Evolutionary conservation across 2,329 filamentous ascomycete genomes (phyloP).

Genomic region (Fonsecaea pugnacius): DNA sequence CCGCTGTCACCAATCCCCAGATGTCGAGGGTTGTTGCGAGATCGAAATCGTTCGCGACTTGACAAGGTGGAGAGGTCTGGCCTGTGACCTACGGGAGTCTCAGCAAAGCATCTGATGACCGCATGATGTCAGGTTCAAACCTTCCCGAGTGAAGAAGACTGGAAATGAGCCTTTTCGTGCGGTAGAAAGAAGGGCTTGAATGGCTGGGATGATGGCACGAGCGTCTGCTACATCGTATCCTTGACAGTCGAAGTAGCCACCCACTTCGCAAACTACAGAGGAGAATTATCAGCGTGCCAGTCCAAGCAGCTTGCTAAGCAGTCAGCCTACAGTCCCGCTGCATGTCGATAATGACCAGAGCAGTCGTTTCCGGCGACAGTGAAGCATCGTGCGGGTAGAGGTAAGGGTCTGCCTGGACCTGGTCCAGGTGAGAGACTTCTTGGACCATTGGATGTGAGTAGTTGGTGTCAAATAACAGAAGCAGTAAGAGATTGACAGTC

Average conservation of each 20-base stretch:
- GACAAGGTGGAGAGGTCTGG: slow-evolving; percentile 62
- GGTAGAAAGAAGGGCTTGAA: slow-evolving; percentile 46
- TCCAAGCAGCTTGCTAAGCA: not conserved
- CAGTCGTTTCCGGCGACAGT: slow-evolving; percentile 51
- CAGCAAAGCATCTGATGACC: not conserved
- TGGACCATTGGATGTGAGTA: slow-evolving; percentile 3
- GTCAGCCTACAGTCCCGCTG: slow-evolving; percentile 50
- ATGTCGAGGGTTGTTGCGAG: slow-evolving; percentile 56
- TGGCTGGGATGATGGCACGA: slow-evolving; percentile 47
- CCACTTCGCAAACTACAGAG: slow-evolving; percentile 47
- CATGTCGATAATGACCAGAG: slow-evolving; percentile 55
- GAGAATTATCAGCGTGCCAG: not conserved
- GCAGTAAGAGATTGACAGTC: too few relatives aligned
- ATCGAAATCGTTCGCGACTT: slow-evolving; percentile 58
- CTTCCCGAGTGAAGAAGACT: slow-evolving; percentile 53
- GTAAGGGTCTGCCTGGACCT: slow-evolving; percentile 24
- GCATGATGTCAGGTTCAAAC: slow-evolving; percentile 36
- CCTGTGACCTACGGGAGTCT: slow-evolving; percentile 47
- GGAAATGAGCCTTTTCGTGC: slow-evolving; percentile 48
- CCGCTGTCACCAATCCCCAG: slow-evolving; percentile 59
- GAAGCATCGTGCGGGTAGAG: slow-evolving; percentile 51
- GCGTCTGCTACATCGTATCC: slow-evolving; percentile 50
- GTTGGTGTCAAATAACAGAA: not conserved
- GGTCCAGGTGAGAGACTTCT: slow-evolving; percentile 1
- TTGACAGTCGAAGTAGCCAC: slow-evolving; percentile 52